These are phyloP conservation scores for Nowakowskiella sp. DNA, from an alignment of 192 early-diverging fungal genomes.

Conservation along the genomic window DNA sequence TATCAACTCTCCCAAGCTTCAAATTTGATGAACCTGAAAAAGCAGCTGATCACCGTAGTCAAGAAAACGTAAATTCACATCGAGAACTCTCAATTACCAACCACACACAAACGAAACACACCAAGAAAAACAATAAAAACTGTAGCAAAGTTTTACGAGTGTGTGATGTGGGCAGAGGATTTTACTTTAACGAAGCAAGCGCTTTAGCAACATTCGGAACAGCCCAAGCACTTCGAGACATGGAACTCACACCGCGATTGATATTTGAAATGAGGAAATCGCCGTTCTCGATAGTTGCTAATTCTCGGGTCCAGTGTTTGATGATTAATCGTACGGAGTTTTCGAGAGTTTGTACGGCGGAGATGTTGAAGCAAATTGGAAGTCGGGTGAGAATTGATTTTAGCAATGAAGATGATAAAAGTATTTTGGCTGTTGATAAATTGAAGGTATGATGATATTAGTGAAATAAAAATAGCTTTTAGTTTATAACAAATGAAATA, in stretches of 20 bases:
- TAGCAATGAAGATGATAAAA: neutral
- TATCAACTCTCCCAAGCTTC: no score
- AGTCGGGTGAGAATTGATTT: neutral
- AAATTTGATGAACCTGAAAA: no score
- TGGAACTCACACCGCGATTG: neutral
- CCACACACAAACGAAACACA: no score
- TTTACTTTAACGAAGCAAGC: constrained; percentile 14
- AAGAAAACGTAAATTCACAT: no score
- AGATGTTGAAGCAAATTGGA: neutral
- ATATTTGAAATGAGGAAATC: neutral
- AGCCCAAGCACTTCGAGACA: constrained; percentile 2
- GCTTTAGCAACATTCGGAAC: constrained; percentile 17
- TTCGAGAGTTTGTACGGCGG: neutral
- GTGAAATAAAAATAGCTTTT: no score
- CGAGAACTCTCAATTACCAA: no score
- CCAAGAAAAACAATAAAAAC: no score
- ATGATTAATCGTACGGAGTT: neutral
- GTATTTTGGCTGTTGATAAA: no score
- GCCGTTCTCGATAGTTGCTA: neutral
- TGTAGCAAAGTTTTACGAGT: no score
- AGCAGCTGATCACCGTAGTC: no score
- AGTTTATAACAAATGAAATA: no score
- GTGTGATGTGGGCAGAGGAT: neutral
- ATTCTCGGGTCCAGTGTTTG: neutral
- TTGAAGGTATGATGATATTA: no score